Conservation (phyloP, 169 alveolate genomes). For the Cyclospora cayetanensis region DNA sequence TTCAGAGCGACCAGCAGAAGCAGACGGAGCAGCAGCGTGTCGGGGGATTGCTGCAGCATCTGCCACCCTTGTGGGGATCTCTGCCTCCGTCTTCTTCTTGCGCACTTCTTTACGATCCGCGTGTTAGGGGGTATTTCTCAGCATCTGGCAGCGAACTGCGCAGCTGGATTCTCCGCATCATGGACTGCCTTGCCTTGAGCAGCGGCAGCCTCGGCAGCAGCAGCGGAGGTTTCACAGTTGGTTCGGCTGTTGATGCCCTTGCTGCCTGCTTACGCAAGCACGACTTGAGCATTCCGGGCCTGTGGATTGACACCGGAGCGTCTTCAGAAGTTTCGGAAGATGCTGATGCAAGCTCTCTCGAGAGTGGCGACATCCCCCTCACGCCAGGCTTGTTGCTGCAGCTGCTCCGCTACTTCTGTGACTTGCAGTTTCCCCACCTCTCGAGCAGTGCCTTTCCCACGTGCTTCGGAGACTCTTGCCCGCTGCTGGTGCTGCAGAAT, state of each 20-base stretch:
- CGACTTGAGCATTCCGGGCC: slow-evolving; percentile 12
- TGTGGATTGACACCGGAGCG: slow-evolving; percentile 20
- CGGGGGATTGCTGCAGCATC: slow-evolving; percentile 28
- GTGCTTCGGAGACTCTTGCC: slow-evolving; percentile 43
- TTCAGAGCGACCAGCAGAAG: not conserved
- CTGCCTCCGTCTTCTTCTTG: not conserved
- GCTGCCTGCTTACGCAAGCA: not conserved
- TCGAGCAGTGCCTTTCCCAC: slow-evolving; percentile 28
- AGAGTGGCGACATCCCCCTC: no score
- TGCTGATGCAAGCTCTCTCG: no score
- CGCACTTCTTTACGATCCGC: slow-evolving; percentile 2
- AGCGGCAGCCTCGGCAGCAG: slow-evolving; percentile 53
- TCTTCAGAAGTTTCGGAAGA: no score
- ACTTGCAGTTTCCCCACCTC: not conserved
- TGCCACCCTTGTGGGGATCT: slow-evolving; percentile 31
- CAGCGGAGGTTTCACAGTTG: slow-evolving; percentile 21
- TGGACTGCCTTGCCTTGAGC: slow-evolving; percentile 28
- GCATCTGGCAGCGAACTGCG: slow-evolving; percentile 16
- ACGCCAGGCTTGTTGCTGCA: slow-evolving; percentile 47
- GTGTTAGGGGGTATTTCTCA: not conserved
- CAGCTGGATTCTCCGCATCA: not conserved
- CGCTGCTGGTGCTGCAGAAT: slow-evolving; percentile 18
- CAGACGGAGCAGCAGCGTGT: not conserved
- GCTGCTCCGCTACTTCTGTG: slow-evolving; percentile 55
- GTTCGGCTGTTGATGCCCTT: slow-evolving; percentile 37